Base-by-base conservation (phyloP, 805 yeast genomes). In the Candida tibetensis region DNA sequence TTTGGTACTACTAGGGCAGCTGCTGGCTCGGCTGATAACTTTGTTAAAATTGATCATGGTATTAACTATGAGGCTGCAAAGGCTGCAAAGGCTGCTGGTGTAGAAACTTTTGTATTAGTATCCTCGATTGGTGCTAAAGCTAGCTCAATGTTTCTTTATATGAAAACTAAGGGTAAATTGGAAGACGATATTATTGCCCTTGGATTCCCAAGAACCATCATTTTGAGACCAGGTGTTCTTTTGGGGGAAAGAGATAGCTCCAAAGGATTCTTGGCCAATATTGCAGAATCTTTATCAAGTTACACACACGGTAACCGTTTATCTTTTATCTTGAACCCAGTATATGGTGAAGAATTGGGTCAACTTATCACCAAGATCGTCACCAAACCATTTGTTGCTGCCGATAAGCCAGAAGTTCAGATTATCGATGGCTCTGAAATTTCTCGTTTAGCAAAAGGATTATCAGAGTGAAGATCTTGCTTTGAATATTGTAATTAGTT, bases 191-290 rank as follows among this genome's bases (percentile, higher is more conserved):
- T 89, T 7, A 60, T 69, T 30, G 79, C 66, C 0, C 66, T 88
- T 40, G 73, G 69, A 18, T 89, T 87, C 58, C 81, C 80, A n/a
- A 69, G 78, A 37, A 79, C 89, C 1, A 74, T 87, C 36, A 82
- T 89, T 44, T 58, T 89, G 39, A 73, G 86, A 52, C 96, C 96
- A 0, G 96, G 96, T 10, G 57, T 69, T 1, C 63, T 88, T 26
- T 49, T 85, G 4, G 95, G 95, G 4, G 73, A 75, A 19, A 68
- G 95, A 51, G 69, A 64, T 13, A 42, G 44, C 5, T 42, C 59
- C 2, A 72, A 69, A 37, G 77, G 75, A 0, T 47, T 62, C 3
- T 55, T 55, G 4, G 70, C 64, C 39, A 52, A 44, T 10, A 2
- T 62, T 1, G 56, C 55, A 10, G 61, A 55, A 10, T 58, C 47